These are phyloP conservation scores for Phytomonas francai DNA, from an alignment of 208 protist species.

Conservation along the genomic window DNA sequence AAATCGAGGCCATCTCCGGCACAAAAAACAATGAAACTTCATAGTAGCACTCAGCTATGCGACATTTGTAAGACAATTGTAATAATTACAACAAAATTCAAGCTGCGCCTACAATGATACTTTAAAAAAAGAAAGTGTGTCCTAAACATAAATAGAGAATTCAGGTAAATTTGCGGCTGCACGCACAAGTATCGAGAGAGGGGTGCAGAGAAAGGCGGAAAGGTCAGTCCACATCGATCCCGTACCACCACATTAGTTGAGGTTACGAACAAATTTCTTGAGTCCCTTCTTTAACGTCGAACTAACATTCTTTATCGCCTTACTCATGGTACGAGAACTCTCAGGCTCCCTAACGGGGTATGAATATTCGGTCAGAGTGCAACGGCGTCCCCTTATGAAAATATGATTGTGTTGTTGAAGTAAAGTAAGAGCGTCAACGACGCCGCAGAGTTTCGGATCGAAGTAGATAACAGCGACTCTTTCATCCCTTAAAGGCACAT, in stretches of 20 bases:
- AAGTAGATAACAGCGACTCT: conserved; percentile 60
- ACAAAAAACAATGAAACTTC: neutral
- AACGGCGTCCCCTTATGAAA: conserved; percentile 23
- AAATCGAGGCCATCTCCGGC: neutral
- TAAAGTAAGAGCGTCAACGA: conserved; percentile 31
- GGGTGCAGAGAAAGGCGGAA: neutral
- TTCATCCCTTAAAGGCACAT: conserved; percentile 17
- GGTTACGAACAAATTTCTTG: conserved; percentile 59
- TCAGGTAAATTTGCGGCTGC: neutral
- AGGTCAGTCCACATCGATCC: neutral
- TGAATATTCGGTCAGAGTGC: conserved; percentile 42
- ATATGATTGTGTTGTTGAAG: conserved; percentile 32
- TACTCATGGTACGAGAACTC: conserved; percentile 18
- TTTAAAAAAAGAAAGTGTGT: neutral
- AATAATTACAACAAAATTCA: neutral
- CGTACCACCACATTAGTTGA: conserved; percentile 25
- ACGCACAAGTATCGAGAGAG: neutral
- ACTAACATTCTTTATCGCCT: conserved; percentile 45
- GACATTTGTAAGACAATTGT: neutral
- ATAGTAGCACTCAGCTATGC: neutral
- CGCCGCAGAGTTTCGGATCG: conserved; percentile 36
- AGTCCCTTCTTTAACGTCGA: conserved; percentile 55
- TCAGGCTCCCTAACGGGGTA: conserved; percentile 39
- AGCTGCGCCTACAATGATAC: neutral
- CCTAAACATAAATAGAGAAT: neutral